These are phyloP conservation scores for Thraustotheca clavata DNA, from an alignment of 352 stramenopile species.

Conservation along the genomic window DNA sequence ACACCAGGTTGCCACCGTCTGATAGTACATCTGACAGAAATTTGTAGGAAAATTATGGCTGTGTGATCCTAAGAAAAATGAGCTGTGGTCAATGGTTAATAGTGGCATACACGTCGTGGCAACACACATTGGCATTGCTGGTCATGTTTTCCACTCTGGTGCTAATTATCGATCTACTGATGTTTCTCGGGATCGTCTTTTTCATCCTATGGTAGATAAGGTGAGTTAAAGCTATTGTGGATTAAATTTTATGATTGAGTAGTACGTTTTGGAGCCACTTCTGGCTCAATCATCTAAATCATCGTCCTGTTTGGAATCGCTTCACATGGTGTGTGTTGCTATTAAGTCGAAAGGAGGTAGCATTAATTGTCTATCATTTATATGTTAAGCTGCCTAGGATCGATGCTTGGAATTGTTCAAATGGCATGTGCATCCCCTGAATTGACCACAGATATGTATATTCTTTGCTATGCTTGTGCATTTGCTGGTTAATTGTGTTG, in stretches of 20 bases:
- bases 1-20: not conserved
- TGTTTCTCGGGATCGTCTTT: not conserved
- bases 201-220: constrained; percentile 18
- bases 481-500: not conserved
- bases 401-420: constrained; percentile 5
- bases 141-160: not conserved
- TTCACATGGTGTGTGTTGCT: constrained; percentile 12
- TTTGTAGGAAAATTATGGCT: constrained; percentile 6
- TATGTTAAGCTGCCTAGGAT: constrained; percentile 2
- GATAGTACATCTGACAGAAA: not conserved
- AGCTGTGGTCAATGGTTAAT: constrained; percentile 13
- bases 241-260: not conserved
- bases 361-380: not conserved
- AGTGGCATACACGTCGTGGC: not conserved
- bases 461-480: constrained; percentile 8
- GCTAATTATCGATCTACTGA: not conserved
- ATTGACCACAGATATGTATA: not conserved
- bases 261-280: constrained; percentile 5
- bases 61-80: constrained; percentile 8
- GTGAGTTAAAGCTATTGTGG: not conserved
- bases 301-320: not conserved
- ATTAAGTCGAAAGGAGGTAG: not conserved
- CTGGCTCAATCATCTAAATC: not conserved
- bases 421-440: not conserved
- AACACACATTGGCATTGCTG: constrained; percentile 11